Conservation (phyloP, 305 asterid genomes). For the Fraxinus ornus region DNA sequence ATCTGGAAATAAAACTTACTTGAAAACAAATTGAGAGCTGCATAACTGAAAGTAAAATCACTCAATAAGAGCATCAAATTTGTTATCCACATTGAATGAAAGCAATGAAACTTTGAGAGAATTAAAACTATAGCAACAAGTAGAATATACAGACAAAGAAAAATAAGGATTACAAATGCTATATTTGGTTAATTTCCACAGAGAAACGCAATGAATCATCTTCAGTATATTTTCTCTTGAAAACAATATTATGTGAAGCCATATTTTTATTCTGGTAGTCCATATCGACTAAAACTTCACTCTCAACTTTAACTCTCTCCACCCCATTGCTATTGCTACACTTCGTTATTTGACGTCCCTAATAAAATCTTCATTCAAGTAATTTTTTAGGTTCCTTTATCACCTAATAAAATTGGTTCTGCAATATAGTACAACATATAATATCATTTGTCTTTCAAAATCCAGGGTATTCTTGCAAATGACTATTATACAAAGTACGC, state of each 20-base stretch:
- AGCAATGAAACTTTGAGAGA: background rate
- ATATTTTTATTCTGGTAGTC: background rate
- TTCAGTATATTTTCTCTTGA: background rate
- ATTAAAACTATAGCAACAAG: background rate
- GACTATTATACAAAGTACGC: background rate
- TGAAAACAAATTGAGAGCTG: constrained; percentile 11
- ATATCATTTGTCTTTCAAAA: background rate
- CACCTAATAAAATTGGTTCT: background rate
- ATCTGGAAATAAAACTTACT: constrained; percentile 19
- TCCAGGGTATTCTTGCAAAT: background rate
- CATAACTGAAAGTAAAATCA: background rate
- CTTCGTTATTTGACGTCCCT: background rate
- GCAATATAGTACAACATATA: background rate
- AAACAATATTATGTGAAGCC: background rate
- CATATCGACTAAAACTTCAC: background rate
- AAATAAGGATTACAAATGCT: background rate
- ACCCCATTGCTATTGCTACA: background rate
- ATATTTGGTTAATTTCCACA: background rate
- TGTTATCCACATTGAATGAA: constrained; percentile 7
- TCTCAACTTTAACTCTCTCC: background rate
- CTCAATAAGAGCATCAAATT: background rate
- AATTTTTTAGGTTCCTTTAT: background rate
- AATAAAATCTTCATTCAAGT: background rate
- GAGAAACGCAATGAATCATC: background rate
- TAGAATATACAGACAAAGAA: background rate